Evolutionary conservation across 495 filamentous ascomycete species (phyloP).

Genomic region (Filosporella fistucella): DNA sequence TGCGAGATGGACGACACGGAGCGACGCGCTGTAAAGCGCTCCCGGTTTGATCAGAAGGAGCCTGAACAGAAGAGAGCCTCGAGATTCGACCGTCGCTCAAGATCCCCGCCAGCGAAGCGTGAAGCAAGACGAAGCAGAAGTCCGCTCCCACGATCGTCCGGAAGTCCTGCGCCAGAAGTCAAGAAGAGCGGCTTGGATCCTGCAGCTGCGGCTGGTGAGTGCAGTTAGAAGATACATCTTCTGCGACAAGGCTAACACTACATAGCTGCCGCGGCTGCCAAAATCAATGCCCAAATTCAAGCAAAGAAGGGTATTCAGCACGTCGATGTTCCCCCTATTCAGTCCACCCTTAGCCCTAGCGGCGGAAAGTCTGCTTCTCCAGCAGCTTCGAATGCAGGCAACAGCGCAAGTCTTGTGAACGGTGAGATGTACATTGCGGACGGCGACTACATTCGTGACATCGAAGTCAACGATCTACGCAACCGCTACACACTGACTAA

Average conservation of each 20-base stretch:
- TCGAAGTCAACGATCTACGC: slow-evolving; percentile 96
- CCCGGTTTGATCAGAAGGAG: slow-evolving; percentile 87
- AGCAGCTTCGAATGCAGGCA: slow-evolving; percentile 27
- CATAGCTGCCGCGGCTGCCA: slow-evolving; percentile 83
- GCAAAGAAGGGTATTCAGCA: slow-evolving; percentile 91
- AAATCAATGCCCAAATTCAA: slow-evolving; percentile 88
- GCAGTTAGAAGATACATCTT: too few species aligned
- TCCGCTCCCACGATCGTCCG: slow-evolving; percentile 55
- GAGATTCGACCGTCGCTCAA: slow-evolving; percentile 81
- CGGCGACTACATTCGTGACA: slow-evolving; percentile 95
- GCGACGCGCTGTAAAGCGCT: slow-evolving; percentile 70
- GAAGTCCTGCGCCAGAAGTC: slow-evolving; percentile 27
- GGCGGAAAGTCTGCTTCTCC: slow-evolving; percentile 19
- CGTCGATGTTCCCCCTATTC: slow-evolving; percentile 88
- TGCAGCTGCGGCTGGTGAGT: slow-evolving; percentile 81
- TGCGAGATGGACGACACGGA: slow-evolving; percentile 72
- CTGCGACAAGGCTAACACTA: neutral
- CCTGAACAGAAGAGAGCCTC: slow-evolving; percentile 67
- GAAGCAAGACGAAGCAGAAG: slow-evolving; percentile 73
- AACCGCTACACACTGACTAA: slow-evolving; percentile 98
- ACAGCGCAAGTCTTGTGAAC: slow-evolving; percentile 58
- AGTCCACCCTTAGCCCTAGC: slow-evolving; percentile 36
- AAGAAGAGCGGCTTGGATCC: slow-evolving; percentile 56
- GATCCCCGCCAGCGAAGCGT: slow-evolving; percentile 60
- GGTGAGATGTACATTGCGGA: slow-evolving; percentile 90